Evolutionary conservation across 805 yeast species (phyloP), one percentile per base, ranked within the genome.

Genomic region (Kregervanrija pseudodelftensis): DNA sequence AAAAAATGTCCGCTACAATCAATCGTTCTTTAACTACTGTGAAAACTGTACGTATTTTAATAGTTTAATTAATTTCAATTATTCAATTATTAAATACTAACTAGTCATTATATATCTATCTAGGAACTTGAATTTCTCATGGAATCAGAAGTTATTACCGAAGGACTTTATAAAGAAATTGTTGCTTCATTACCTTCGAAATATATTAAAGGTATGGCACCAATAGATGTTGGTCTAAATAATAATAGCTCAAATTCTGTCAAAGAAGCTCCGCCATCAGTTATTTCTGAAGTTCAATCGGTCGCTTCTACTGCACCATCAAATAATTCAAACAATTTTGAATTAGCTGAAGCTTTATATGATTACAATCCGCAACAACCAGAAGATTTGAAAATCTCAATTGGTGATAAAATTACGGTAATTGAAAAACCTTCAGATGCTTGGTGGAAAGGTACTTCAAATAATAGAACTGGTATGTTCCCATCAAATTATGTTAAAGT

Each of bases 371-470:
- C 95, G 0, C 85, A 80, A 53, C 88, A 86, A 60, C 68, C 76
- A 1, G 91, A 81, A 32, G 99, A 91, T 63, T 67, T 91, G 55
- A 65, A 61, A 8, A 69, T 91, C 14, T 56, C 53, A 33, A 72
- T 67, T 34, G 97, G 95, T 44, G 91, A 84, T 50, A 79, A 74
- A 55, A 62, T 93, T 40, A 74, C 75, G 31, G 77, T 93, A 5
- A 45, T 78, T 5, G 95, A 89, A 59, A 85, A 79, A 56, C 71
- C 83, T 40, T 85, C 91, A 15, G 73, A 76, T 34, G 91, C 89
- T 58, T 91, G 99, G 99, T 89, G 93, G 85, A 83, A 77, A 59
- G 99, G 99, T 39, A 66, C 68, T 13, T 60, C 72, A 37, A 73
- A 76, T 47, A 76, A 77, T 5, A 61, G 64, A 31, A 73, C 75